A percentile compares a stretch with the other conserved stretches of the same genome.
phyloP scores from a whole-genome alignment of 2,329 filamentous ascomycete genomes.

The Aspergillus proliferans region DNA sequence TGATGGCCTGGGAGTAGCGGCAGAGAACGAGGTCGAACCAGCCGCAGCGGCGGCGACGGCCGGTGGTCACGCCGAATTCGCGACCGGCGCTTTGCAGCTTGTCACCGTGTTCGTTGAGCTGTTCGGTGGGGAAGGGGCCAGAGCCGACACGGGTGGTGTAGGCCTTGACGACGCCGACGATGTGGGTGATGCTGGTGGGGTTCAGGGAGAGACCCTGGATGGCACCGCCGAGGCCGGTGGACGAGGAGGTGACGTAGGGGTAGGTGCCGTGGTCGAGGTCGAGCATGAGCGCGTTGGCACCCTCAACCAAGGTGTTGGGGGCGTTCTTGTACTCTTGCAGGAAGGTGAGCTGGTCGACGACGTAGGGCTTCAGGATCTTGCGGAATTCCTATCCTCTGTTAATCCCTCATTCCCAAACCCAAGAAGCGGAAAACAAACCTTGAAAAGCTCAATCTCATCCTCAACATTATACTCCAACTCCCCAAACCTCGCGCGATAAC shows the following conservation, averaged over 20 bases:
- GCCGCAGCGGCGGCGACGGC: conserved; percentile 56
- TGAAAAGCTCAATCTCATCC: conserved; percentile 53
- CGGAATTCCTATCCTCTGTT: conserved; percentile 27
- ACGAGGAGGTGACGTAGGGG: conserved; percentile 44
- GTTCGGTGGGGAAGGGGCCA: conserved; percentile 59
- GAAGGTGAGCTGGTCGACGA: conserved; percentile 45
- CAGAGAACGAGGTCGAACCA: conserved; percentile 62
- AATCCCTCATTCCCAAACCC: too few species aligned
- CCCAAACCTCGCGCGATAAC: conserved; percentile 54
- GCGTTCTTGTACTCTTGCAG: conserved; percentile 50
- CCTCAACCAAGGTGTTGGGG: conserved; percentile 55
- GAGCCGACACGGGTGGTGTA: conserved; percentile 57
- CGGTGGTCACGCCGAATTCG: conserved; percentile 54
- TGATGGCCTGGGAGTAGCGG: conserved; percentile 54
- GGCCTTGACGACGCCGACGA: conserved; percentile 60
- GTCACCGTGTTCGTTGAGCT: conserved; percentile 51
- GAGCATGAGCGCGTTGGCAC: conserved; percentile 59
- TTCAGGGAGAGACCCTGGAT: conserved; percentile 56
- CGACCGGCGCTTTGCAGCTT: conserved; percentile 52
- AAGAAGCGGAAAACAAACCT: conserved; percentile 30
- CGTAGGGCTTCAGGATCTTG: conserved; percentile 29
- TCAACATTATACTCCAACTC: conserved; percentile 55
- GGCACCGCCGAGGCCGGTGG: conserved; percentile 43
- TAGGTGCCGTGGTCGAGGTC: conserved; percentile 52
- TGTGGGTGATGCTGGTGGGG: conserved; percentile 50